Base-by-base conservation (phyloP, 1,284 basidiomycete species). In the Ganoderma lingzhi region DNA sequence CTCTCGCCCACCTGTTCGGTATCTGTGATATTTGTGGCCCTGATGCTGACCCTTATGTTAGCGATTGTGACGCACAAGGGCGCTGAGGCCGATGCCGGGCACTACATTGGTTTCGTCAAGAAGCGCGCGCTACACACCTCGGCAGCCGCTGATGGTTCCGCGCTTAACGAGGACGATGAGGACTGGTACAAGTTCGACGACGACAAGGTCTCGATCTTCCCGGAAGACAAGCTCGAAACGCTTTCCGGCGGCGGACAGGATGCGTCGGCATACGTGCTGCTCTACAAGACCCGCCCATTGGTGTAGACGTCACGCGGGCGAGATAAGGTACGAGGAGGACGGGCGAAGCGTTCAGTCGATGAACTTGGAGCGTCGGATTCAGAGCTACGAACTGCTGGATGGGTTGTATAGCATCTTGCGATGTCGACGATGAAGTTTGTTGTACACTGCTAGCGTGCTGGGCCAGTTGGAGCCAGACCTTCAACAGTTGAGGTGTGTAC, bases 11-110 rank as follows among this genome's bases (percentile, higher is more conserved):
- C 9, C n/a, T 39, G 35, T n/a, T 39, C 19, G 17, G 56, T 39
- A 10, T n/a, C 19, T 15, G 35, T 35, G 35, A 35, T 8, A 56
- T 6, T 6, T 39, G 6, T 9, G n/a, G 19, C 32, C 12, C 30
- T 6, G 30, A 56, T 39, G 19, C 35, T 59, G 10, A 30, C n/a
- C 23, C 41, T 39, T 12, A 23, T 28, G 41, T 3, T 76, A 95
- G 95, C 92, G 1, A 94, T 99, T 77, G 92, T 99, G 17, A 98
- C 96, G 35, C 97, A 99, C 87, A 99, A 99, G 80, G 98, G 98
- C 19, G 91, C 96, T 0, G 93, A 93, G 0, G 96, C 97, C 0
- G 96, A 99, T 78, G 91, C 94, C 0, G 97, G 96, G 1, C 96
- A 98, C 81, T 98, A 97, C 79, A 96, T 97, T 48, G 94, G 90